Conservation (phyloP, 1,284 basidiomycete species). For the Rhodotorula sp. region DNA sequence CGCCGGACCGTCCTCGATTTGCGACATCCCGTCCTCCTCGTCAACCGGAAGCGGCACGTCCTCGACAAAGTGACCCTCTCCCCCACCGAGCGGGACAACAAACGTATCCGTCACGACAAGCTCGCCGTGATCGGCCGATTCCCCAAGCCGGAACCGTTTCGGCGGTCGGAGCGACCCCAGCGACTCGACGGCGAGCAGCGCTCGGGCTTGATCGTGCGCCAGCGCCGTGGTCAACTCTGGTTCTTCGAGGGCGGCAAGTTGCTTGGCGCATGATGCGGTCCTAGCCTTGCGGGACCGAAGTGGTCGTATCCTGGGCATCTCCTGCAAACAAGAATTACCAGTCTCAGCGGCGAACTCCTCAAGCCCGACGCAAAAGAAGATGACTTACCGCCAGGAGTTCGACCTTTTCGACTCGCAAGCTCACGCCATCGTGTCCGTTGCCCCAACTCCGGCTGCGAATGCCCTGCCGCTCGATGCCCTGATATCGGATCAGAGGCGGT, state of each 20-base stretch:
- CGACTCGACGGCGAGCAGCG: background rate
- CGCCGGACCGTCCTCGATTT: background rate
- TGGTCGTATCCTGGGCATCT: background rate
- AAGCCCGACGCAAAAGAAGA: background rate
- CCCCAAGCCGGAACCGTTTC: slow-evolving; percentile 8
- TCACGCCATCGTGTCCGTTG: slow-evolving; percentile 59
- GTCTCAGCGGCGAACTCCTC: background rate
- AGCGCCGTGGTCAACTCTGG: too few species aligned
- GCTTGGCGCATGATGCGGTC: background rate
- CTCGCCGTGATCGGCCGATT: background rate
- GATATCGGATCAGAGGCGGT: slow-evolving; percentile 56
- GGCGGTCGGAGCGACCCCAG: background rate
- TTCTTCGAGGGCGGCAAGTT: background rate
- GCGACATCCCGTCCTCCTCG: background rate
- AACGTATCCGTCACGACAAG: slow-evolving; percentile 28
- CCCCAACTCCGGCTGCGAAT: slow-evolving; percentile 57
- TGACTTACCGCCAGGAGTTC: slow-evolving; percentile 51
- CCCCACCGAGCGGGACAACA: slow-evolving; percentile 11
- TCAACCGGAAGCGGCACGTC: background rate
- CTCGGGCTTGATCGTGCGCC: background rate
- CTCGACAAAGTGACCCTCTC: slow-evolving; percentile 8
- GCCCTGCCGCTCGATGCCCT: slow-evolving; percentile 54
- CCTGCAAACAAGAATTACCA: background rate
- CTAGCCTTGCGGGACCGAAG: slow-evolving; percentile 7
- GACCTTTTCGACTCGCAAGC: slow-evolving; percentile 55